Evolutionary conservation across 768 basidiomycete genomes (phyloP).

Genomic region (Podaxis mareebaensis): DNA sequence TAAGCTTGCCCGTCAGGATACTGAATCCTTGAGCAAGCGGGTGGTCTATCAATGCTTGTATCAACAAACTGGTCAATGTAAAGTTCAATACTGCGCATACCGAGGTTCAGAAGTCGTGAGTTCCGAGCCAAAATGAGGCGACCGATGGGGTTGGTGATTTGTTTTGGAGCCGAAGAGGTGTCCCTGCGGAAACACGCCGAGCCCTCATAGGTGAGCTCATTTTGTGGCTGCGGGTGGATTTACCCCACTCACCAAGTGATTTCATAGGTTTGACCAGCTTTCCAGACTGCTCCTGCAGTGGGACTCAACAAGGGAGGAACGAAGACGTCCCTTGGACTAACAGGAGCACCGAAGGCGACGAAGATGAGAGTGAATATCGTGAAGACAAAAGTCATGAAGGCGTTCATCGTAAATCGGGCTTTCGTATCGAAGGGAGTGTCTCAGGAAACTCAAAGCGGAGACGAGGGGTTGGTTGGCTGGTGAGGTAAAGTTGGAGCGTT

Average conservation of each 20-base stretch:
- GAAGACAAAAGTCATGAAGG: slow-evolving; percentile 24
- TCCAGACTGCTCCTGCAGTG: slow-evolving; percentile 27
- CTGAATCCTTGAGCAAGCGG: slow-evolving; percentile 41
- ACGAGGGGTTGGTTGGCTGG: slow-evolving; percentile 8
- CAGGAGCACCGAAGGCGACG: slow-evolving; percentile 27
- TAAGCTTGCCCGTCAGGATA: slow-evolving; percentile 33
- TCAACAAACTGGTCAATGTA: not conserved
- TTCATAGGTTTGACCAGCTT: slow-evolving; percentile 29
- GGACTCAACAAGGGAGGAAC: slow-evolving; percentile 31
- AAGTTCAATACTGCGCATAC: slow-evolving; percentile 24
- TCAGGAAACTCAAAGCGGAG: not conserved
- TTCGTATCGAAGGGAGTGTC: not conserved
- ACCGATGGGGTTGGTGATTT: slow-evolving; percentile 45
- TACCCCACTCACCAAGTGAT: slow-evolving; percentile 30
- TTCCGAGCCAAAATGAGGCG: slow-evolving; percentile 37
- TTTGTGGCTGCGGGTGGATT: not conserved
- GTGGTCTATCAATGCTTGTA: slow-evolving; percentile 23
- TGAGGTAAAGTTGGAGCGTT: slow-evolving; percentile 10
- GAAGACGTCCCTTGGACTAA: slow-evolving; percentile 31
- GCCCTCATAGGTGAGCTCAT: not conserved
- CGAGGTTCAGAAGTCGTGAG: slow-evolving; percentile 28
- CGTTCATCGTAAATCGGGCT: slow-evolving; percentile 7
- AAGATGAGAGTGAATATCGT: slow-evolving; percentile 26
- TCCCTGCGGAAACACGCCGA: slow-evolving; percentile 31
- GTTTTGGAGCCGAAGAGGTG: slow-evolving; percentile 35